Base-by-base conservation (phyloP, 176 grass and related monocot genomes). In the Musa acuminata region DNA sequence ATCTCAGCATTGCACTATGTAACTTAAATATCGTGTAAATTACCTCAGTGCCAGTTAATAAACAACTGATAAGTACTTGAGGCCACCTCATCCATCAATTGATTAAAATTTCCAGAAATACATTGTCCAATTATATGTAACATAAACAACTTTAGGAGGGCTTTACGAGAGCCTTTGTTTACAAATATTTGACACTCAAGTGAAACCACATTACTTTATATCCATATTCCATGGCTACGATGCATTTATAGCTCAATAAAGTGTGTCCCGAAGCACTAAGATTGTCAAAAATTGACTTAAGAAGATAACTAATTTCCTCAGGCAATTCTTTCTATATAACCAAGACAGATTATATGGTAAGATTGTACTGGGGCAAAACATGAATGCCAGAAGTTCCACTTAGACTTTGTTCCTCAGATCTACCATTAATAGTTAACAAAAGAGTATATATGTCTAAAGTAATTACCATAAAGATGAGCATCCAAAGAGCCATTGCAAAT, bases 401-500 rank as follows among this genome's bases (percentile, higher is more conserved):
- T 11, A 1, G 11, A 65, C 23, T 13, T 26, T 64, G 22, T 22
- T 65, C n/a, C 24, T 65, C 7, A 65, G 62, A 25, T 12, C 62
- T 13, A 65, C 22, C 23, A 25, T 25, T 23, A 11, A 13, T 27
- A 11, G 63, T 66, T 4, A 12, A 2, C 27, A 66, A 27, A 26
- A 9, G 26, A 2, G 17, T 55, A 26, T 54, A 25, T 14, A 53
- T 73, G 50, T 53, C 19, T 53, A 26, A 58, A 53, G 9, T 16
- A 79, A 64, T 83, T 87, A 99, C 96, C 91, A 81, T 99, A 99
- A 71, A 99, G 84, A 86, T 99, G 96, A 23, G 96, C 86, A 87
- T 99, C 96, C 84, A 99, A 79, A 13, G 96, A 99, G 72, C 91
- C 91, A 73, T 99, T 99, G 82, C 96, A 99, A 70, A 99, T 99